Percentiles rank a stretch among this genome's conserved stretches.
Evolutionary conservation across 352 stramenopile species (phyloP).

Genomic region (Pythium rishiriense): DNA sequence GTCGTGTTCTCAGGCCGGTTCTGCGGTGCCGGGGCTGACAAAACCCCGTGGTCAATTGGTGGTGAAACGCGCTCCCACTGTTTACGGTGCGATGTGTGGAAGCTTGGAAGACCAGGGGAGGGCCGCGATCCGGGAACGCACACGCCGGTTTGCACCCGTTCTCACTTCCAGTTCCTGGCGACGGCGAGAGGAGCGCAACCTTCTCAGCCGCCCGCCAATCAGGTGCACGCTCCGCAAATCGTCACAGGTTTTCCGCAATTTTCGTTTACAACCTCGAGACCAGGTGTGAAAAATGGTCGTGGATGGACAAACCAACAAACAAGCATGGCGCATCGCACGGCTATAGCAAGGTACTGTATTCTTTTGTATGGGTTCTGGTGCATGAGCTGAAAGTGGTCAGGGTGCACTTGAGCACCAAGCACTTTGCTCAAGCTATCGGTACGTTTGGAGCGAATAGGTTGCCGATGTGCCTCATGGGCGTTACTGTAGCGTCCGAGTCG

Average conservation of each 20-base stretch:
- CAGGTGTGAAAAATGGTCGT: neutral
- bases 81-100: conserved; percentile 9
- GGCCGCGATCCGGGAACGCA: neutral
- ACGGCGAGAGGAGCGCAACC: conserved; percentile 3
- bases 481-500: neutral
- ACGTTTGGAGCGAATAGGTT: no score
- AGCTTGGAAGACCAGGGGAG: neutral
- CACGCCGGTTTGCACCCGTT: neutral
- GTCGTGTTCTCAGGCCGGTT: conserved; percentile 1
- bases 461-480: neutral
- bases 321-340: no score
- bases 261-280: conserved; percentile 1
- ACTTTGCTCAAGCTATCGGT: no score
- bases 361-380: no score
- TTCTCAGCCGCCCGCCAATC: conserved; percentile 4
- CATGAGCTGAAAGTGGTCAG: neutral
- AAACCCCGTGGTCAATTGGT: neutral
- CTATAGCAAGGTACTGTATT: no score
- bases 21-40: neutral
- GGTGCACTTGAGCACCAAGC: no score
- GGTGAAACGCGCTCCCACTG: neutral
- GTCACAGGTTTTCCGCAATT: conserved; percentile 5
- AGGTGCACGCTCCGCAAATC: neutral
- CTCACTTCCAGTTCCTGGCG: neutral
- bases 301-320: neutral